These are phyloP conservation scores for Petrea volubilis DNA, from an alignment of 257 asterid species.

Conservation along the genomic window DNA sequence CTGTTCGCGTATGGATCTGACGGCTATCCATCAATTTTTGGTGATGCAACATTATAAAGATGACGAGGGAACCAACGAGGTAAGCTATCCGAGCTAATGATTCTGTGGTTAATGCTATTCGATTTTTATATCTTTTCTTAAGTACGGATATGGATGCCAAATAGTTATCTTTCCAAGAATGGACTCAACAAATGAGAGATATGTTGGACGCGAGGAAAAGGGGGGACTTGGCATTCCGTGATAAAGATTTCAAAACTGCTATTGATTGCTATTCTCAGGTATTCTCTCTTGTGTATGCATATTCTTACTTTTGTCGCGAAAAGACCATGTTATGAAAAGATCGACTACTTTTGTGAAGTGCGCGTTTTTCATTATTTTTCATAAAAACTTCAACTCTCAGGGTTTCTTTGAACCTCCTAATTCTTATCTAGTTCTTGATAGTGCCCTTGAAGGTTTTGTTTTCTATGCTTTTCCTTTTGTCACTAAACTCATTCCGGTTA, in stretches of 20 bases:
- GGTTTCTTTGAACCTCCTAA: neutral
- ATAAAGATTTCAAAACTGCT: slow-evolving; percentile 89
- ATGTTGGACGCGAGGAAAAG: slow-evolving; percentile 94
- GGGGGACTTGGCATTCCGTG: slow-evolving; percentile 96
- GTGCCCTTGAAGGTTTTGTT: neutral
- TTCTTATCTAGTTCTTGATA: neutral
- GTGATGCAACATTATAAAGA: slow-evolving; percentile 93
- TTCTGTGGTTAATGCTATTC: slow-evolving; percentile 12
- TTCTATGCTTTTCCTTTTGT: slow-evolving; percentile 3
- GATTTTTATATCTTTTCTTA: slow-evolving; percentile 21
- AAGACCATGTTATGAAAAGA: neutral
- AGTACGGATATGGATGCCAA: slow-evolving; percentile 8
- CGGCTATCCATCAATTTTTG: slow-evolving; percentile 94
- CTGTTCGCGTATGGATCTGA: slow-evolving; percentile 92
- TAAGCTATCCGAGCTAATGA: slow-evolving; percentile 30
- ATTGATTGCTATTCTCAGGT: slow-evolving; percentile 91
- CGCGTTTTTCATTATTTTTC: neutral
- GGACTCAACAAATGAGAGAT: slow-evolving; percentile 99
- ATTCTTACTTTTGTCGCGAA: neutral
- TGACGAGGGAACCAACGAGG: slow-evolving; percentile 95
- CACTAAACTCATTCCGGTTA: neutral
- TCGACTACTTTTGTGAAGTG: neutral
- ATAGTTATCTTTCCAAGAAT: slow-evolving; percentile 97
- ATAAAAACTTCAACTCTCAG: neutral
- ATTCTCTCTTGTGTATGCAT: neutral